Evolutionary conservation across 768 basidiomycete species (phyloP).

Genomic region (Trametes meyenii): DNA sequence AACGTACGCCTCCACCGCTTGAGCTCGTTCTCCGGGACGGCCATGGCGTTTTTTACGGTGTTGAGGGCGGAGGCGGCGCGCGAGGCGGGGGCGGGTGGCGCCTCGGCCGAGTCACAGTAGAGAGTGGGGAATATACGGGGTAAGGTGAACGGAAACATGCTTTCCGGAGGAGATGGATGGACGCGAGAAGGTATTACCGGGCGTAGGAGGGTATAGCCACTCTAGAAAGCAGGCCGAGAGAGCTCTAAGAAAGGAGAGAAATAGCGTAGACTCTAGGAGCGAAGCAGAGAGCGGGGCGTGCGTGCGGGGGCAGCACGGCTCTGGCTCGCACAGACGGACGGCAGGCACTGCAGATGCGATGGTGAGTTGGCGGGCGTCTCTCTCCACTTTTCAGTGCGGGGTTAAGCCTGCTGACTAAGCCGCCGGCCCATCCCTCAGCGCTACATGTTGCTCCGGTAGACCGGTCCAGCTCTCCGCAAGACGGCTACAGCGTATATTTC

Average conservation of each 20-base stretch:
- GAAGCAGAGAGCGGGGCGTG: slow-evolving; percentile 1
- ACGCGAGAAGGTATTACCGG: slow-evolving; percentile 19
- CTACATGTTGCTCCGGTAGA: slow-evolving; percentile 6
- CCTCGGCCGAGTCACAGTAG: slow-evolving; percentile 52
- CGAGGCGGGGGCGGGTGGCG: slow-evolving; percentile 47
- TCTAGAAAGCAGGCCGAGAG: slow-evolving; percentile 21
- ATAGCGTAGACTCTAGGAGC: slow-evolving; percentile 33
- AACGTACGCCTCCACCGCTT: slow-evolving; percentile 89
- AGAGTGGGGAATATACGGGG: slow-evolving; percentile 50
- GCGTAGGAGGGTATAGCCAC: slow-evolving; percentile 26
- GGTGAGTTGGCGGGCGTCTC: slow-evolving; percentile 26
- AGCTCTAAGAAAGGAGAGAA: slow-evolving; percentile 26
- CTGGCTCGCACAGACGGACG: slow-evolving; percentile 4
- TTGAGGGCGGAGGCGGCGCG: slow-evolving; percentile 53
- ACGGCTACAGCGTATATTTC: neutral
- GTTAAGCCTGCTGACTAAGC: slow-evolving; percentile 33
- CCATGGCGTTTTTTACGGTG: slow-evolving; percentile 67
- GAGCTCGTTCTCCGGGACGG: slow-evolving; percentile 79
- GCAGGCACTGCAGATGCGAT: slow-evolving; percentile 10
- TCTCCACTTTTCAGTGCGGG: slow-evolving; percentile 26
- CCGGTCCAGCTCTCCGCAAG: neutral
- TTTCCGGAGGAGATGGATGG: slow-evolving; percentile 9
- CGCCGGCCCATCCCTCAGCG: slow-evolving; percentile 5
- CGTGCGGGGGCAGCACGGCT: too few relatives aligned
- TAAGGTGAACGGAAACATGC: slow-evolving; percentile 36